A percentile compares a stretch with the other conserved stretches of the same genome.
Conservation (phyloP, 1,139 yeast genomes). For the Blastobotrys proliferans region DNA sequence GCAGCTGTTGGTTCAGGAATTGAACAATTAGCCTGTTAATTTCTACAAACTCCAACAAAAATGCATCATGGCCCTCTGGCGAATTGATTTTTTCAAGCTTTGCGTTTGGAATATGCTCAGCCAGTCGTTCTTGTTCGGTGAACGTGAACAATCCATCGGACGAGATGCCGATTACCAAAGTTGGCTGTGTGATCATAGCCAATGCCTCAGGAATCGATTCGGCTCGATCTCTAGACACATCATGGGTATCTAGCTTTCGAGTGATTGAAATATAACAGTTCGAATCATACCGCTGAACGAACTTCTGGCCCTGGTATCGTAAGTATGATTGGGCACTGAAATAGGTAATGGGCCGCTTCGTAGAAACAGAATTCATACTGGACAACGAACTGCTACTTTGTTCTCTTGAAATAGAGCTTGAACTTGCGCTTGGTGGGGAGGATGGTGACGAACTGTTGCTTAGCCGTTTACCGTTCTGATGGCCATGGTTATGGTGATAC, state of each 20-base stretch:
- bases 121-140: conserved; percentile 83
- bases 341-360: conserved; percentile 68
- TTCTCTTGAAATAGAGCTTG: conserved; percentile 8
- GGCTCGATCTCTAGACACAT: conserved; percentile 74
- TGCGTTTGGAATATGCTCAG: conserved; percentile 69
- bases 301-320: conserved; percentile 89
- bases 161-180: conserved; percentile 79
- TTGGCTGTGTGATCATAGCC: conserved; percentile 60
- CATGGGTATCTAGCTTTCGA: conserved; percentile 91
- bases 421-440: conserved; percentile 3
- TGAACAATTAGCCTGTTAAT: conserved; percentile 67
- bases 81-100: conserved; percentile 68
- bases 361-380: conserved; percentile 11
- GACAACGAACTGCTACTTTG: conserved; percentile 10
- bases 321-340: conserved; percentile 94
- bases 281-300: conserved; percentile 86
- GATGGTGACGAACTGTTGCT: conserved; percentile 21
- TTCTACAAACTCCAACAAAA: conserved; percentile 78
- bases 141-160: conserved; percentile 93
- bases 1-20: conserved; percentile 56
- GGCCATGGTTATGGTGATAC: conserved; percentile 67
- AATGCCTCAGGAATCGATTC: conserved; percentile 52
- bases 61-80: conserved; percentile 99
- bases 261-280: conserved; percentile 94
- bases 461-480: conserved; percentile 32